Percentiles rank a stretch among this genome's conserved stretches.
These are phyloP conservation scores for Coniferiporia weirii DNA, from an alignment of 1,284 basidiomycete species.

Conservation along the genomic window DNA sequence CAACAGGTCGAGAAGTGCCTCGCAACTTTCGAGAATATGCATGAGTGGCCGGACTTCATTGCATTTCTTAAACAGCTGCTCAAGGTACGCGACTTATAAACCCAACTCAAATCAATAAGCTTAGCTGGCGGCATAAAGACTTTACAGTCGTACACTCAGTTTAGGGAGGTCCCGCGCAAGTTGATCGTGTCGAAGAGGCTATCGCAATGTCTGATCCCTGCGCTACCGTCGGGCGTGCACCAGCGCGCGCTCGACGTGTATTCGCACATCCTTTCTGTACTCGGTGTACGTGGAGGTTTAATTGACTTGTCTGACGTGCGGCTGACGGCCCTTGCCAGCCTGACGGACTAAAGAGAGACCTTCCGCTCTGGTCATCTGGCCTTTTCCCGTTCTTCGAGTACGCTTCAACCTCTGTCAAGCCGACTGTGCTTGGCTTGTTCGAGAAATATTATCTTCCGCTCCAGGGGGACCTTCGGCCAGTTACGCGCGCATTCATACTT, in stretches of 20 bases:
- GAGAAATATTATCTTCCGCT: conserved; percentile 90
- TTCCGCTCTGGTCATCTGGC: conserved; percentile 93
- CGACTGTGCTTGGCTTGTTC: conserved; percentile 81
- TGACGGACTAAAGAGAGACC: conserved; percentile 84
- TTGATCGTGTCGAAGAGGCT: conserved; percentile 92
- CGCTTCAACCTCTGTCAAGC: conserved; percentile 91
- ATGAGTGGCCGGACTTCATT: conserved; percentile 99
- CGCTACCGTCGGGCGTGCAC: conserved; percentile 94
- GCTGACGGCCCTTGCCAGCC: conserved; percentile 40
- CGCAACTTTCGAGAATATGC: conserved; percentile 91
- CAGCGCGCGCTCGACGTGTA: conserved; percentile 96
- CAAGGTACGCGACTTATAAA: conserved; percentile 56
- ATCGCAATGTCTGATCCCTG: conserved; percentile 95
- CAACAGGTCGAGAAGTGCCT: conserved; percentile 89
- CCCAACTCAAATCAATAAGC: conserved; percentile 10
- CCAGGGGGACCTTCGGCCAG: conserved; percentile 74
- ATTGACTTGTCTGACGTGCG: not conserved
- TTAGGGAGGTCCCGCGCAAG: conserved; percentile 94
- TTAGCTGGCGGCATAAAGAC: conserved; percentile 46
- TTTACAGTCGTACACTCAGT: conserved; percentile 86
- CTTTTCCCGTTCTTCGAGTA: conserved; percentile 99
- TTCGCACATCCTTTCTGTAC: conserved; percentile 81
- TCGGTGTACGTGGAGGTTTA: conserved; percentile 61
- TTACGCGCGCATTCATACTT: conserved; percentile 92
- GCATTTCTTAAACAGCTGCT: conserved; percentile 93